Base-by-base conservation (phyloP, 2,329 filamentous ascomycete species). In the Fusarium globosum region DNA sequence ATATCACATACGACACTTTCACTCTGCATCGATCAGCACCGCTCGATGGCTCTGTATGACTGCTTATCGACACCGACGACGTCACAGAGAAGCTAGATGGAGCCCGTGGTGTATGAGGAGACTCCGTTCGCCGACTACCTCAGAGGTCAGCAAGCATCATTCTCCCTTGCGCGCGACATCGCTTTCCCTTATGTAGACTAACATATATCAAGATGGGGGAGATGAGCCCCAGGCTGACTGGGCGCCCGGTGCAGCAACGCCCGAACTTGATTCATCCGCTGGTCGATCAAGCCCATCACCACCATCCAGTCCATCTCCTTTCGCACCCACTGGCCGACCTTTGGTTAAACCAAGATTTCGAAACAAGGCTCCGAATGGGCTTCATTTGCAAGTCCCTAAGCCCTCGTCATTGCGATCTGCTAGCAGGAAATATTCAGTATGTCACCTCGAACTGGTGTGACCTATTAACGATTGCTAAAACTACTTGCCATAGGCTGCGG, bases 71-170 rank as follows among this genome's bases (percentile, higher is more conserved):
- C 72, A 69, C 71, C 73, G 57, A 78, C 72, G 70, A 77, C 77
- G 69, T 74, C 72, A 78, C 76, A 75, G 59, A 77, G 58, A 74
- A 77, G 73, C 76, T 77, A 80, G 73, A 82, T 98, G 95, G 95
- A 97, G 88, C 91, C 93, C 79, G 88, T 97, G 78, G 90, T 97
- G 77, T 93, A 93, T 84, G 90, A 96, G 85, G 91, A 95, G 85
- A 93, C 94, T 81, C 95, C 95, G 78, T 88, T 98, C 84, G 95
- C 94, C 81, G 91, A 93, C 79, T 96, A 96, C 85, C 90, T 98
- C 77, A 92, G 95, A 90, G 95, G 95, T 96, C 83, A 79, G 77
- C 49, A 36, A 68, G 60, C 68, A 30, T 58, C 21, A 42, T 49
- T 38, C 30, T 51, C 46, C 49, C 53, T 42, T 38, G n/a, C 52